Evolutionary conservation across 2,329 filamentous ascomycete species (phyloP), one percentile per base, ranked within the genome.

Genomic region (Clonostachys sp.): DNA sequence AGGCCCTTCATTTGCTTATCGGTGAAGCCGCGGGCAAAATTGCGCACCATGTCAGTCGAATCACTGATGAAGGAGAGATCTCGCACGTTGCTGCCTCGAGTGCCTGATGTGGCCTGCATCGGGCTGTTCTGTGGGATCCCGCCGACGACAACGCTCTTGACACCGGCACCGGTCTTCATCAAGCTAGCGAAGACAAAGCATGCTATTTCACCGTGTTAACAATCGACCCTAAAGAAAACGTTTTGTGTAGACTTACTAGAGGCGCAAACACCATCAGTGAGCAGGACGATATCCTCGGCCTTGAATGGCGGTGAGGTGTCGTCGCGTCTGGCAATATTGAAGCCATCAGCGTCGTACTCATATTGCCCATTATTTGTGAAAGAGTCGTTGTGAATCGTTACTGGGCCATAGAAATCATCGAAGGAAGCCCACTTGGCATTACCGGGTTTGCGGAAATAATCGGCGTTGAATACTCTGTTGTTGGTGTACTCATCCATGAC

Each of bases 131-230:
- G 62, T 1, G 81, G 73, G 9, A 79, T 73, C 2, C 83, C 83
- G 13, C 83, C 83, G 24, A 83, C 67, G 2, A 72, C 71, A 42
- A 86, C 71, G 35, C 76, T 77, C 52, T 75, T 76, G 3, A 86
- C 75, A 17, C 75, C 73, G 30, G 68, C 70, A 48, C 71, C 67
- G 48, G 68, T 62, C 7, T 72, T 70, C 68, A 84, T 72, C 20
- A 82, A 67, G 41, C 80, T 73, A 12, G 69, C 67, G 58, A 84
- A 80, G 38, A 80, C 65, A 33, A 79, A 74, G 60, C 82, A 86
- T 4, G 82, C 24, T 30, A 10, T 30, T 30, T 30, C 24, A 10
- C 24, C 8, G 10, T 10, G 24, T 30, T 10, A 30, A 10, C 9
- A 30, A 30, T 10, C 24, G 24, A 4, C 9, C 8, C n/a, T n/a